Evolutionary conservation across 192 early-diverging fungal genomes (phyloP).

Genomic region (Backusella mclennaniae): DNA sequence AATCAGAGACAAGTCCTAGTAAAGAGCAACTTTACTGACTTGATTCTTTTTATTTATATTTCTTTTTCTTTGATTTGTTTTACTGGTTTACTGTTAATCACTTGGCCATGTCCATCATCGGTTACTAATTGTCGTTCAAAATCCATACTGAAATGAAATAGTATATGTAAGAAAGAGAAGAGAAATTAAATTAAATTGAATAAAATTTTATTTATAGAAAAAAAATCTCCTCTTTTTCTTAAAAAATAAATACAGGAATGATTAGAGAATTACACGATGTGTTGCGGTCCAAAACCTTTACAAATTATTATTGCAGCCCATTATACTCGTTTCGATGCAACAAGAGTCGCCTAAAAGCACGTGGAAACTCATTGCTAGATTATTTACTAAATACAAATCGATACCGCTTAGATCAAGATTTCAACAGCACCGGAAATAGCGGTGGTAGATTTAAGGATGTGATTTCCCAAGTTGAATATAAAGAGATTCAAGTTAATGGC

Average conservation of each 20-base stretch:
- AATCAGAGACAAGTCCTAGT: slow-evolving; percentile 40
- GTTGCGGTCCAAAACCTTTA: not conserved
- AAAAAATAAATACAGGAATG: too few relatives aligned
- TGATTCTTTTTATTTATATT: not conserved
- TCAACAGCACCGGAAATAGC: not conserved
- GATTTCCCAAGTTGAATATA: not conserved
- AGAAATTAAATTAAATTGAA: too few relatives aligned
- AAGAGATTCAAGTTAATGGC: not conserved
- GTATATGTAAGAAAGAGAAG: not conserved
- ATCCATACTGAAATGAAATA: not conserved
- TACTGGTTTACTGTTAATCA: not conserved
- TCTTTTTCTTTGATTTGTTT: not conserved
- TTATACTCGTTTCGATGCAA: not conserved
- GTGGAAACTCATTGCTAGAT: not conserved
- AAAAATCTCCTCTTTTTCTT: too few relatives aligned
- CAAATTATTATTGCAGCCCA: not conserved
- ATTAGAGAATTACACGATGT: too few relatives aligned
- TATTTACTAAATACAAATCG: not conserved
- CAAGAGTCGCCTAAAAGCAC: not conserved
- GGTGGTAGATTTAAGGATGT: not conserved
- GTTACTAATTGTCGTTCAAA: not conserved
- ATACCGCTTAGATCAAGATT: not conserved
- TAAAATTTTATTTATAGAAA: too few relatives aligned
- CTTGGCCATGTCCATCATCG: not conserved
- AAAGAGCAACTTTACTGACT: not conserved